phyloP scores from a whole-genome alignment of 768 basidiomycete species.

The Rhodosporidiobolus sp. region DNA sequence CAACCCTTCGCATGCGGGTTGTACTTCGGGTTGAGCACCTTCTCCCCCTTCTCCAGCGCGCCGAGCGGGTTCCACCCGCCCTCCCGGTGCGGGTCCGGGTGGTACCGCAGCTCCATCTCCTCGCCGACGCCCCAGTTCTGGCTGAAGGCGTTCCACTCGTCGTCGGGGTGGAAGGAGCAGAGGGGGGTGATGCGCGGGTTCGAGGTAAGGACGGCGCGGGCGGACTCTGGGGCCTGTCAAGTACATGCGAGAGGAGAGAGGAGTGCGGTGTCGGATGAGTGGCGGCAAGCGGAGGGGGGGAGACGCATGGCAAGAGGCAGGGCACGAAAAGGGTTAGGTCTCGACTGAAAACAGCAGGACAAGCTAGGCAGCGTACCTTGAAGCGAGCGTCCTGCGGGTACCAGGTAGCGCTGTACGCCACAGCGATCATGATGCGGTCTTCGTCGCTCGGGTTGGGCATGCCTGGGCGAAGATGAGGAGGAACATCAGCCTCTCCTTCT shows the following conservation, averaged over 20 bases:
- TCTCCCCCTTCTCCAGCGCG: background rate
- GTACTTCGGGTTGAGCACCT: background rate
- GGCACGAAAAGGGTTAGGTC: no score
- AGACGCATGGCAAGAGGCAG: no score
- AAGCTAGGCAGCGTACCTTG: no score
- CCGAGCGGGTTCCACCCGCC: background rate
- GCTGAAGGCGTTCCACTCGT: background rate
- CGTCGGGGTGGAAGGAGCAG: background rate
- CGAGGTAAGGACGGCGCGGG: background rate
- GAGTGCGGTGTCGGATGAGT: no score
- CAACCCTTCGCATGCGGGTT: background rate
- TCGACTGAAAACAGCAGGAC: no score
- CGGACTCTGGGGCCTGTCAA: constrained; percentile 2
- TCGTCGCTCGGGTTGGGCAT: constrained; percentile 22
- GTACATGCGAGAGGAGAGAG: no score
- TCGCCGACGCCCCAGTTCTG: constrained; percentile 3
- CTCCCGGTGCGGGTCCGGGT: background rate
- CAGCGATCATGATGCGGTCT: constrained; percentile 23
- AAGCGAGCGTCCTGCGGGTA: no score
- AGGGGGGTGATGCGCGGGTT: no score
- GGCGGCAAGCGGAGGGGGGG: no score
- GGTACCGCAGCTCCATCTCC: constrained; percentile 1
- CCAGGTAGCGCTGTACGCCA: constrained; percentile 2
- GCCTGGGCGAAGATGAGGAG: background rate
- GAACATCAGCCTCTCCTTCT: no score